Conservation (phyloP, 768 basidiomycete genomes). For the Trametes punicea region DNA sequence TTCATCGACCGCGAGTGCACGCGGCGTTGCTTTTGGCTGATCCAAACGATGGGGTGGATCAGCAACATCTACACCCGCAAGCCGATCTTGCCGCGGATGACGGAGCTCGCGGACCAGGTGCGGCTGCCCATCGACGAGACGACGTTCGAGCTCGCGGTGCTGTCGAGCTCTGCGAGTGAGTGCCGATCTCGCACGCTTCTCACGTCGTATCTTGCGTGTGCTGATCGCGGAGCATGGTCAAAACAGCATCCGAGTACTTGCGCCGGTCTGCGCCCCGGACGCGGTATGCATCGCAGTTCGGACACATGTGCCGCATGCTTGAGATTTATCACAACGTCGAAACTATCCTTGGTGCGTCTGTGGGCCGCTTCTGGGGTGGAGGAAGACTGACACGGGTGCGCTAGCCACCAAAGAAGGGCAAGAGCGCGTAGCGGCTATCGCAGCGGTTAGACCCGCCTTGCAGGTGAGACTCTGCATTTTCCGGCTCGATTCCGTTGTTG, state of each 20-base stretch:
- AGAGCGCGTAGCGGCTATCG: constrained; percentile 16
- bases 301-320: constrained; percentile 69
- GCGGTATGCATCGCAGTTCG: constrained; percentile 67
- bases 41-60: constrained; percentile 57
- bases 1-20: constrained; percentile 69
- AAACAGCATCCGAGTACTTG: constrained; percentile 55
- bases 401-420: constrained; percentile 20
- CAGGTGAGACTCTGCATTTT: constrained; percentile 11
- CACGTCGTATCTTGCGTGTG: no score
- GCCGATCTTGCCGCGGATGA: constrained; percentile 32
- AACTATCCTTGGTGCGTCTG: constrained; percentile 45
- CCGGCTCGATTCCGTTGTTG: no score
- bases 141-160: constrained; percentile 59
- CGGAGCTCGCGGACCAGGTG: constrained; percentile 41
- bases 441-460: constrained; percentile 10
- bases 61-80: constrained; percentile 38
- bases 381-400: not conserved
- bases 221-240: not conserved
- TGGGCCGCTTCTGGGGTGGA: not conserved
- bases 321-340: constrained; percentile 63
- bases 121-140: constrained; percentile 80
- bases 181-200: not conserved
- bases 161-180: constrained; percentile 22
- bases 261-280: constrained; percentile 58
- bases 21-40: constrained; percentile 81